Evolutionary conservation across 148 eudicot species (phyloP).

Genomic region (Rhododendron williamsianum): DNA sequence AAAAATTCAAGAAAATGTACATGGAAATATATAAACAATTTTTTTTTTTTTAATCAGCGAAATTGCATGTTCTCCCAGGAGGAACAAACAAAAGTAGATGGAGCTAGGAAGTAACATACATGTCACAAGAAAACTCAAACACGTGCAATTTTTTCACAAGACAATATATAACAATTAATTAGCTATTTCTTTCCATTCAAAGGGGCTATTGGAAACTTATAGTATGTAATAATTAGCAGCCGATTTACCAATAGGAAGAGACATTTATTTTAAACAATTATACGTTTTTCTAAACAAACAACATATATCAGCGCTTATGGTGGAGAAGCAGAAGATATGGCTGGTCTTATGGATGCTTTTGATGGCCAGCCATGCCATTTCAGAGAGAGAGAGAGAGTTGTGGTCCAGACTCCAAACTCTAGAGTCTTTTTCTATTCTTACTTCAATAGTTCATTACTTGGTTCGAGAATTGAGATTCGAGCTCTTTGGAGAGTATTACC

Average conservation of each 20-base stretch:
- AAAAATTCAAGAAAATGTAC: too few relatives aligned
- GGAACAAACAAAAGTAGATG: background rate
- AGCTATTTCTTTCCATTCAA: background rate
- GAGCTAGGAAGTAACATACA: background rate
- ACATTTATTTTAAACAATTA: background rate
- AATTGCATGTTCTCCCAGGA: background rate
- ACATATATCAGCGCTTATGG: background rate
- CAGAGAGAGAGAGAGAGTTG: background rate
- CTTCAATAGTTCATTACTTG: background rate
- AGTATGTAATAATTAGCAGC: too few relatives aligned
- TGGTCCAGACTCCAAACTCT: background rate
- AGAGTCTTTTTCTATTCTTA: background rate
- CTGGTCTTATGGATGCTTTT: background rate
- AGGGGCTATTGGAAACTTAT: background rate
- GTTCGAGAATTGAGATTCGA: background rate
- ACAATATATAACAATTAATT: background rate
- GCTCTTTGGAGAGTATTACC: background rate
- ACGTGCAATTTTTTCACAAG: background rate
- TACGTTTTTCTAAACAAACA: background rate
- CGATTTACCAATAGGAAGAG: background rate
- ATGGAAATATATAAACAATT: too few relatives aligned
- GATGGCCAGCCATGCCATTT: background rate
- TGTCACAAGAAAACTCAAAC: background rate
- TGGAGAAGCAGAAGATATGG: background rate
- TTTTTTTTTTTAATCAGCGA: too few relatives aligned